phyloP scores from a whole-genome alignment of 352 stramenopile genomes.

The Pythium aristosporum region DNA sequence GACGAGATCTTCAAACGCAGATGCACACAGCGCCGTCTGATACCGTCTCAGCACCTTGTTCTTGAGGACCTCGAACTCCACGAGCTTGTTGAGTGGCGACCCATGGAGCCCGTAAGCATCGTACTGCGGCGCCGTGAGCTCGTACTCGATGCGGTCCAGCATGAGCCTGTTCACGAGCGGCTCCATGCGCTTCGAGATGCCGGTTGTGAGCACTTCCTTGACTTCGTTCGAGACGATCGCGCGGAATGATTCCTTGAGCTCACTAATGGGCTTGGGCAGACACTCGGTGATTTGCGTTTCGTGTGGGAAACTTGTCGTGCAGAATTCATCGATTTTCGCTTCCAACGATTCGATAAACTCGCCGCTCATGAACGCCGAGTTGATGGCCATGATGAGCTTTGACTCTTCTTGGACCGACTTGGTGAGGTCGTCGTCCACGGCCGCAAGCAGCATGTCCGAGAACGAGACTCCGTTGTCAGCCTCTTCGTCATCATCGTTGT shows the following conservation, averaged over 20 bases:
- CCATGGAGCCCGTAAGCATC: constrained; percentile 57
- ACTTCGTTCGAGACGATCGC: constrained; percentile 76
- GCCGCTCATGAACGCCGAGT: constrained; percentile 78
- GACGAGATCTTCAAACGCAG: constrained; percentile 71
- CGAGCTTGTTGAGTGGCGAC: constrained; percentile 60
- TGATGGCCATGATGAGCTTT: constrained; percentile 87
- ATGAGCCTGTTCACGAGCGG: constrained; percentile 46
- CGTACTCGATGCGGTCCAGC: constrained; percentile 58
- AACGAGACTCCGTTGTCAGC: constrained; percentile 54
- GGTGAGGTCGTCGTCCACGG: constrained; percentile 77
- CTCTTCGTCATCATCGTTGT: constrained; percentile 23
- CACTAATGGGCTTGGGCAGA: constrained; percentile 64
- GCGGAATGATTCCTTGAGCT: constrained; percentile 68
- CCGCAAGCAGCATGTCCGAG: constrained; percentile 74
- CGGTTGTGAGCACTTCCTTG: constrained; percentile 52
- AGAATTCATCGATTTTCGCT: constrained; percentile 60
- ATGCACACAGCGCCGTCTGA: constrained; percentile 45
- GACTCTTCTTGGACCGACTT: constrained; percentile 61
- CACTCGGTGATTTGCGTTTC: constrained; percentile 68
- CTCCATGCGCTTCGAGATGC: constrained; percentile 45
- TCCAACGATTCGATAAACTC: constrained; percentile 68
- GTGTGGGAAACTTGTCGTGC: constrained; percentile 39
- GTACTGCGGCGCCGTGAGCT: constrained; percentile 63
- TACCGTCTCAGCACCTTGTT: constrained; percentile 68
- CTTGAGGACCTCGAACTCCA: constrained; percentile 70